Percentiles rank a stretch among this genome's conserved stretches.
Conservation (phyloP, 2,329 filamentous ascomycete genomes). For the Fusarium zealandicum region DNA sequence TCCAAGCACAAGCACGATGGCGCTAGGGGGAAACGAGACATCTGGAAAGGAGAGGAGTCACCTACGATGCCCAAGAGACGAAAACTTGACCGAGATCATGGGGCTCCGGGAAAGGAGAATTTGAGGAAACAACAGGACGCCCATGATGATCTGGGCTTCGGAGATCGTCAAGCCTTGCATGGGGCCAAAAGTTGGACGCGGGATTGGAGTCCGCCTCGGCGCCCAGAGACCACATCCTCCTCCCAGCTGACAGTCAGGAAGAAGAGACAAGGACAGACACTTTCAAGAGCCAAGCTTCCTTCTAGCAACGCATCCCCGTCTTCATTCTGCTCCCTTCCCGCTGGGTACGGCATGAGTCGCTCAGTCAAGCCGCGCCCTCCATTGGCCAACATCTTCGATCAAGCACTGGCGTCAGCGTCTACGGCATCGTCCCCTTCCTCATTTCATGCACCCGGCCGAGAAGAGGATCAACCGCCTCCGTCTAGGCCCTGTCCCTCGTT, state of each 20-base stretch:
- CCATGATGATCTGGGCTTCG: not conserved
- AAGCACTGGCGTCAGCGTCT: not conserved
- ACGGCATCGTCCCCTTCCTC: not conserved
- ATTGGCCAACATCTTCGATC: conserved; percentile 30
- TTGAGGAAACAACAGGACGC: not conserved
- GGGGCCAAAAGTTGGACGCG: conserved; percentile 17
- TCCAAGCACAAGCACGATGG: conserved; percentile 43
- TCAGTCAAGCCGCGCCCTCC: conserved; percentile 27
- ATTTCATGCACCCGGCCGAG: not conserved
- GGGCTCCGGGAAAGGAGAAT: conserved; percentile 32
- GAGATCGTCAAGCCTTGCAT: conserved; percentile 1
- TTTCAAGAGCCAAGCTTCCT: not conserved
- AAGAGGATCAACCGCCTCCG: not conserved
- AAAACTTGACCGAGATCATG: conserved; percentile 16
- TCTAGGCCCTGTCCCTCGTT: not conserved
- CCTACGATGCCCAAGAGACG: conserved; percentile 49
- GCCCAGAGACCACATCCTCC: conserved; percentile 4
- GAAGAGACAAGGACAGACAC: conserved; percentile 18
- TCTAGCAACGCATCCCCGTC: not conserved
- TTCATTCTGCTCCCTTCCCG: conserved; percentile 19
- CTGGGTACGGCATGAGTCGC: conserved; percentile 14
- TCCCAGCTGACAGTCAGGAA: conserved; percentile 29
- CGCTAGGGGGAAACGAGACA: conserved; percentile 2
- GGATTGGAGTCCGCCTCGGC: conserved; percentile 18
- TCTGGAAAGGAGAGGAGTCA: conserved; percentile 26